Conservation (phyloP, 2,329 filamentous ascomycete genomes). For the Cyanodermella asteris region DNA sequence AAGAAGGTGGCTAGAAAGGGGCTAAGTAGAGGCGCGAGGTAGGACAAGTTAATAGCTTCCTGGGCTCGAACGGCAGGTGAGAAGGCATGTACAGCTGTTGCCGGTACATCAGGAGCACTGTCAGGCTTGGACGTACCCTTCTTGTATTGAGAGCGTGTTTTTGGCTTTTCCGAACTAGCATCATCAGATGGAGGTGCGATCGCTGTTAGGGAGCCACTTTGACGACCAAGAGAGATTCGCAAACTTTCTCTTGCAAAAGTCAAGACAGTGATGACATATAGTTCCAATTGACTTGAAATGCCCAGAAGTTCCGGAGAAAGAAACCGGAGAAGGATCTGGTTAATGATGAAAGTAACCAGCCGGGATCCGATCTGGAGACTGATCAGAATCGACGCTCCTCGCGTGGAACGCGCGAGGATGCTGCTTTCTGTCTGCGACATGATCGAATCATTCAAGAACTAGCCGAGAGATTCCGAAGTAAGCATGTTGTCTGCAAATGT, state of each 20-base stretch:
- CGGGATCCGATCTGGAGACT: constrained; percentile 73
- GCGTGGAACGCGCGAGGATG: constrained; percentile 21
- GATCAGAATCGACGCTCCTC: constrained; percentile 69
- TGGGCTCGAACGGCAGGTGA: constrained; percentile 29
- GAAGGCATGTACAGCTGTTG: no score
- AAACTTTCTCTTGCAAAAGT: constrained; percentile 87
- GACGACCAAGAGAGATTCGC: constrained; percentile 74
- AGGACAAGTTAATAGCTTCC: constrained; percentile 70
- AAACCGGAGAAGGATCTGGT: constrained; percentile 74
- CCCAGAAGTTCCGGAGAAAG: constrained; percentile 70
- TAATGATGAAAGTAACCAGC: constrained; percentile 71
- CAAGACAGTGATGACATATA: constrained; percentile 79
- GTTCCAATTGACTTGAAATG: constrained; percentile 70
- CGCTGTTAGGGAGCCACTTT: no score
- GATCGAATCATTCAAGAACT: no score
- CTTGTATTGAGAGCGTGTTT: constrained; percentile 1
- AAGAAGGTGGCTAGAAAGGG: constrained; percentile 40
- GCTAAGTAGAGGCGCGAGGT: constrained; percentile 53
- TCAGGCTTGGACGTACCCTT: no score
- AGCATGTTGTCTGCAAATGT: no score
- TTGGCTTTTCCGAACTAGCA: constrained; percentile 6
- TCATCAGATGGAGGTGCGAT: constrained; percentile 4
- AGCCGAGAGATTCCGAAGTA: no score
- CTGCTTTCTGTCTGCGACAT: no score
- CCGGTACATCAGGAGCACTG: no score